Evolutionary conservation across 176 grass and related monocot genomes (phyloP), one percentile per base, ranked within the genome.

Genomic region (Raddia guianensis): DNA sequence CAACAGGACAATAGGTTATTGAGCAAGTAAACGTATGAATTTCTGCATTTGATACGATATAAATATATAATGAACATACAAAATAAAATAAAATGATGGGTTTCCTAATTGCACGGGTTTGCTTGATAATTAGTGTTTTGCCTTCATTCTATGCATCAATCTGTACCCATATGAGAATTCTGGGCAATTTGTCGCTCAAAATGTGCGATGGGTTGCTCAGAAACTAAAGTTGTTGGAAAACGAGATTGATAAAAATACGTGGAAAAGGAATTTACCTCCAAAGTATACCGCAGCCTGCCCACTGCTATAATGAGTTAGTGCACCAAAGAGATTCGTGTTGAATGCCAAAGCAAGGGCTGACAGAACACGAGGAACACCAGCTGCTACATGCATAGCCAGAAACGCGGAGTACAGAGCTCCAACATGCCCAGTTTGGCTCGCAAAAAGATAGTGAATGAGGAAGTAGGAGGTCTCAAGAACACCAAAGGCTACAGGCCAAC

Each of bases 261-360:
- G 6, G 18, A 68, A 65, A 51, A 49, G 47, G 73, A 77, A 85
- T 64, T 87, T 97, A 97, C 94, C 94, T 94, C 94, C 91, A 77
- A 88, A 97, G 76, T 97, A 94, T 18, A 97, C 94, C 43, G 91
- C 91, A 71, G 91, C 90, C 77, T 97, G 94, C 44, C 91, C 91
- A 49, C 91, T 94, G 52, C 91, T 97, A 63, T 94, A 97, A 72
- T 97, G 91, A 75, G 91, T 94, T 66, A 90, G 64, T 15, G 91
- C 68, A 66, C 89, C 94, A 69, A 97, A 97, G 52, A 97, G 42
- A 92, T 94, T 89, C 61, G 94, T 94, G 77, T 88, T 92, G 76
- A 90, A 94, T 61, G 85, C 91, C 85, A 97, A 66, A 85, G 87
- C 80, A 68, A 94, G 91, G 20, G 91, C 89, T 13, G 94, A 88